A percentile compares a stretch with the other conserved stretches of the same genome.
Conservation (phyloP, 192 early-diverging fungal genomes). For the Backusella australiensis region DNA sequence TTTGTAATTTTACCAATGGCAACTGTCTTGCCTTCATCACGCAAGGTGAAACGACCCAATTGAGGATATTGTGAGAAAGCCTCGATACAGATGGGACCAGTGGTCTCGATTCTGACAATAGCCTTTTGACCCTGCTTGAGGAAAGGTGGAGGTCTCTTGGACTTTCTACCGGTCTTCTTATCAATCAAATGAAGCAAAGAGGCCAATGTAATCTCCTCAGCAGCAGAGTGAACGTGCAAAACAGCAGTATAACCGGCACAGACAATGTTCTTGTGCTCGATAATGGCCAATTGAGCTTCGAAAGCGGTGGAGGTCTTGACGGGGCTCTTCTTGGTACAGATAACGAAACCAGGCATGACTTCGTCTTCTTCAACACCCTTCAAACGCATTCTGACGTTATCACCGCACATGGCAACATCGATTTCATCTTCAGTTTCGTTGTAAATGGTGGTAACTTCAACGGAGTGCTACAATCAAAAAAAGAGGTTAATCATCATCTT, state of each 20-base stretch:
- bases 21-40: slow-evolving; percentile 95
- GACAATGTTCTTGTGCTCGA: slow-evolving; percentile 95
- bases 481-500: not conserved
- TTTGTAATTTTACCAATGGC: slow-evolving; percentile 95
- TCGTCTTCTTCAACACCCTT: slow-evolving; percentile 95
- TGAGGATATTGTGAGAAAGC: slow-evolving; percentile 83
- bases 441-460: slow-evolving; percentile 81
- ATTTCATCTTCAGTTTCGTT: slow-evolving; percentile 83
- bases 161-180: slow-evolving; percentile 88
- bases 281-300: slow-evolving; percentile 84
- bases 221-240: slow-evolving; percentile 84
- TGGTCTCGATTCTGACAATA: slow-evolving; percentile 82
- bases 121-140: slow-evolving; percentile 89
- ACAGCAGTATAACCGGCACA: slow-evolving; percentile 94
- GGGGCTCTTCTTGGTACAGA: slow-evolving; percentile 77
- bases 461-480: slow-evolving; percentile 13
- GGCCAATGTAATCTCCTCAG: slow-evolving; percentile 85
- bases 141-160: slow-evolving; percentile 88
- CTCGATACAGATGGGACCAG: slow-evolving; percentile 82
- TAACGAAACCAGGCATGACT: slow-evolving; percentile 81
- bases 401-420: slow-evolving; percentile 73
- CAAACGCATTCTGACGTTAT: slow-evolving; percentile 91
- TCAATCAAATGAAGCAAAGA: slow-evolving; percentile 89
- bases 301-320: slow-evolving; percentile 79
- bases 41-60: slow-evolving; percentile 96